Base-by-base conservation (phyloP, 1,139 yeast genomes). In the Geotrichum klebahnii region DNA sequence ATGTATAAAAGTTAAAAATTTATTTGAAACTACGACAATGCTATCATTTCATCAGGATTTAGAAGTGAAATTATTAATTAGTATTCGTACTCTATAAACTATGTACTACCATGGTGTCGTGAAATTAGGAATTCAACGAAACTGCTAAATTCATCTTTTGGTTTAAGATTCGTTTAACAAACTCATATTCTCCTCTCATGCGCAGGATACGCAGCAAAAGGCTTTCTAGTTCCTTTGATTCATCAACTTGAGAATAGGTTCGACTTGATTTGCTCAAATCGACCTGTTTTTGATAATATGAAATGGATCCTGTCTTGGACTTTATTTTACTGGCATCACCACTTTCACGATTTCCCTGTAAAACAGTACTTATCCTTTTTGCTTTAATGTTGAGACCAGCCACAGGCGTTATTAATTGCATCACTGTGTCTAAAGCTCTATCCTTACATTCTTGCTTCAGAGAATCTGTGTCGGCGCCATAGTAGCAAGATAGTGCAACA, bases 401-500 rank as follows among this genome's bases (percentile, higher is more conserved):
- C n/a, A n/a, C n/a, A n/a, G 34, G 31, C 14, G 24, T 23, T 2
- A 26, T 32, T 16, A 33, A 17, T 6, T 35, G 22, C 43, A 45
- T 45, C 8, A 37, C 14, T 3, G 44, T 33, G 9, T 38, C 35
- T 10, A 38, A 17, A 5, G 44, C 39, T 12, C 33, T 22, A 22
- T 46, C 49, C 46, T 81, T 82, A 10, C 83, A 78, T 59, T 84
- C 90, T 32, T 67, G 76, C 53, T 73, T 74, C 54, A 85, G 71
- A 44, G 73, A 76, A 0, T 64, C 56, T 0, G 72, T 68, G 16
- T 76, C 71, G 50, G 77, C 71, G 31, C 33, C 17, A 55, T 82
- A 87, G 61, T 84, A 85, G 60, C 79, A 80, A 0, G 78, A 80
- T 1, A 89, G 87, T 19, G 84, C 72, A 24, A 83, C 67, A 55